phyloP scores from a whole-genome alignment of 176 grass and related monocot species.

The Chloris gayana region DNA sequence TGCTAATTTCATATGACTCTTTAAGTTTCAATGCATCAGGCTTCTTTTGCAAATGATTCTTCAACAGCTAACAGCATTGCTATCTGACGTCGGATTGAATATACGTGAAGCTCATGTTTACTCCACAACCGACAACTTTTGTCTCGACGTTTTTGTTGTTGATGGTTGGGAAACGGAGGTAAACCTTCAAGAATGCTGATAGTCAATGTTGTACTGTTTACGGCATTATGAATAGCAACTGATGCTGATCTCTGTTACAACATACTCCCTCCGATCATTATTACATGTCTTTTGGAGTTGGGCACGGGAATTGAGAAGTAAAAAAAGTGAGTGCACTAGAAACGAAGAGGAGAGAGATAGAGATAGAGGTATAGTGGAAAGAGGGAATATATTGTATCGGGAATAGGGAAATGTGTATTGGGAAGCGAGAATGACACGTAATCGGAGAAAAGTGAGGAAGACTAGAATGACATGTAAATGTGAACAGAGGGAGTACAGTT shows the following conservation, averaged over 20 bases:
- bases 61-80: constrained; percentile 69
- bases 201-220: constrained; percentile 2
- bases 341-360: too few relatives aligned
- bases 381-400: too few relatives aligned
- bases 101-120: constrained; percentile 97
- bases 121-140: constrained; percentile 81
- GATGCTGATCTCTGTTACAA: neutral
- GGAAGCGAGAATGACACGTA: too few relatives aligned
- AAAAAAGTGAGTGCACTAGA: too few relatives aligned
- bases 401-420: too few relatives aligned
- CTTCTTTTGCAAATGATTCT: constrained; percentile 3
- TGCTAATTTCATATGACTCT: neutral
- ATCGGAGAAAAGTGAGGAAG: too few relatives aligned
- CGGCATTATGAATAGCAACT: neutral
- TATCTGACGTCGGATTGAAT: constrained; percentile 82
- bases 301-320: too few relatives aligned
- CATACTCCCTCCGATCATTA: too few relatives aligned
- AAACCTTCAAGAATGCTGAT: neutral
- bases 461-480: too few relatives aligned
- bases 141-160: constrained; percentile 86
- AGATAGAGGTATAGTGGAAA: too few relatives aligned
- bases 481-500: too few relatives aligned
- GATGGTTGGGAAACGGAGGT: constrained; percentile 84
- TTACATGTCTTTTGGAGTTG: too few relatives aligned
- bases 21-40: neutral